Conservation (phyloP, 495 filamentous ascomycete genomes). For the Aspergillus asperescens region DNA sequence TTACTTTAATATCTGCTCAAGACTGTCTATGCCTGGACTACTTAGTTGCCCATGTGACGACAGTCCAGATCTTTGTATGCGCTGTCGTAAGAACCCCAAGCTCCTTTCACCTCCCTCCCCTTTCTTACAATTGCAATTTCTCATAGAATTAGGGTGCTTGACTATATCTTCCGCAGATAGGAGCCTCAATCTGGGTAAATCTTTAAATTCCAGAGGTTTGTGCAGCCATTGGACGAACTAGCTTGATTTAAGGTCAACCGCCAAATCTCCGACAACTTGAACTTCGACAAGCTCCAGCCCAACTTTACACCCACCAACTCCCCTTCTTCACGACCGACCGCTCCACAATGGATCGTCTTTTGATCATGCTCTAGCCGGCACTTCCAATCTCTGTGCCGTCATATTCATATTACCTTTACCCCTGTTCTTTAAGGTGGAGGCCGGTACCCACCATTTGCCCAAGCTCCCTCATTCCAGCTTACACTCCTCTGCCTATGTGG, state of each 20-base stretch:
- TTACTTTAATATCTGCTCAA: background rate
- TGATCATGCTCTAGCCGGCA: constrained; percentile 26
- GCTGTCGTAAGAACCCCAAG: too few species aligned
- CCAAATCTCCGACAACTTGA: constrained; percentile 1
- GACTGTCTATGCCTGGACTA: too few species aligned
- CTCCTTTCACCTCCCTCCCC: too few species aligned
- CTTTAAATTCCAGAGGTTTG: too few species aligned
- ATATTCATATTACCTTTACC: constrained; percentile 1
- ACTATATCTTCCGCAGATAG: too few species aligned
- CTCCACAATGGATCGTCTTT: constrained; percentile 18
- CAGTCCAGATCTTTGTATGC: too few species aligned
- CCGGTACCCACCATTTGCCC: constrained; percentile 21
- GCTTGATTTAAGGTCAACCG: too few species aligned
- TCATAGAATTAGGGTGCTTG: too few species aligned
- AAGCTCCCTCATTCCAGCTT: constrained; percentile 18
- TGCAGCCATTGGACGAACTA: background rate
- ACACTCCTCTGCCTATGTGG: constrained; percentile 31
- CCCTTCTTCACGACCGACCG: constrained; percentile 1
- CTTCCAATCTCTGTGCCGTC: background rate
- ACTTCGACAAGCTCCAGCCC: background rate
- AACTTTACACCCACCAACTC: background rate
- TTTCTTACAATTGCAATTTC: too few species aligned
- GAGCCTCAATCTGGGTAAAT: too few species aligned
- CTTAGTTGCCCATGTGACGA: too few species aligned
- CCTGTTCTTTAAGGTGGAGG: constrained; percentile 17